Evolutionary conservation across 2,329 filamentous ascomycete species (phyloP), one percentile per base, ranked within the genome.

Genomic region (Tolypocladium sp.): DNA sequence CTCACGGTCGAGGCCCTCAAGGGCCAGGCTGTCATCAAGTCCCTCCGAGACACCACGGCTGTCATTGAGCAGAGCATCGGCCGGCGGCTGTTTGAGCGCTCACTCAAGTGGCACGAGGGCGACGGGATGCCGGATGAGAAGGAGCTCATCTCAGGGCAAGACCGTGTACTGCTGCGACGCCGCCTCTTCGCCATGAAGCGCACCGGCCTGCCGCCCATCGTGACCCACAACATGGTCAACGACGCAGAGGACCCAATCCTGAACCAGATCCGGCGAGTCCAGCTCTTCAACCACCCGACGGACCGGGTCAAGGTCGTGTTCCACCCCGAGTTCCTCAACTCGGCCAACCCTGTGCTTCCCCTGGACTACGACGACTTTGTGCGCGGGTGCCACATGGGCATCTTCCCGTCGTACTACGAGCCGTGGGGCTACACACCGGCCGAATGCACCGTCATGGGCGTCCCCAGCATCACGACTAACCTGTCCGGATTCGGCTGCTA

Each of bases 291-390:
- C 78, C 89, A 96, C 74, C 90, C 92, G 0, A 86, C 87, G 1
- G 94, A 99, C 73, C 90, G 94, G 38, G 94, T 99, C 76, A 99
- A 99, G 83, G 84, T 99, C 61, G 82, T 99, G 64, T 99, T 99
- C 84, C 94, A 99, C 71, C 94, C 94, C 8, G 94, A 97, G 74
- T 99, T 99, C 77, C 78, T 99, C 66, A 97, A 92, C 79, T 95
- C 93, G 1, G 88, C 91, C 58, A 97, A 97, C 76, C 93, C 94
- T 0, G 92, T 99, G 2, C 81, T 99, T 40, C 92, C 94, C 22
- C 82, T 99, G 70, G 94, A 97, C 76, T 97, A 99, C 69, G 94
- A 99, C 69, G 94, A 99, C 73, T 99, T 99, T 71, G 94, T 99
- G 52, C 91, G 94, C 58, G 94, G 94, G 64, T 97, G 93, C 46